Evolutionary conservation across 345 rosid genomes (phyloP).

Genomic region (Gossypium turneri): DNA sequence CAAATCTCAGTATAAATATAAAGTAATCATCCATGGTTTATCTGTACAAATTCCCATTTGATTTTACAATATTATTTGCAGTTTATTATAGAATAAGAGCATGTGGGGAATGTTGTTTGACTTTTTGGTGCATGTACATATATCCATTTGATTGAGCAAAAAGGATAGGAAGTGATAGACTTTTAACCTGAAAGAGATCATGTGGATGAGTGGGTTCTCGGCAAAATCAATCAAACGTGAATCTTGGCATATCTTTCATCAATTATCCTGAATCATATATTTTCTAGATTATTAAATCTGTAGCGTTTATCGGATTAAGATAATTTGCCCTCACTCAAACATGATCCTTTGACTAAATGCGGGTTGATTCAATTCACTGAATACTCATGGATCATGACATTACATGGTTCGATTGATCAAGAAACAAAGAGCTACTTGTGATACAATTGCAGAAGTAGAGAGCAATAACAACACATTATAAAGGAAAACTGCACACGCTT

Average conservation of each 20-base stretch:
- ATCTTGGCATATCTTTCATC: neutral
- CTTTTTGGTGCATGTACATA: too few species aligned
- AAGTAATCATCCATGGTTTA: neutral
- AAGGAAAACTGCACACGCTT: neutral
- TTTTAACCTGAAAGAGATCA: neutral
- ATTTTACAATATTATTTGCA: neutral
- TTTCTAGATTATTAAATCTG: neutral
- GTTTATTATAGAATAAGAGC: neutral
- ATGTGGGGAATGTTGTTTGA: neutral
- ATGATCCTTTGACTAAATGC: neutral
- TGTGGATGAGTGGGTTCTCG: constrained; percentile 9
- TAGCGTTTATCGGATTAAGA: neutral
- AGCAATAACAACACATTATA: constrained; percentile 1
- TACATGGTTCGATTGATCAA: neutral
- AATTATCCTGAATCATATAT: neutral
- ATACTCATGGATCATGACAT: too few species aligned
- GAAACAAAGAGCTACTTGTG: constrained; percentile 17
- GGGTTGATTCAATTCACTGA: too few species aligned
- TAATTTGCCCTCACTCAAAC: neutral
- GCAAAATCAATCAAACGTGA: constrained; percentile 4
- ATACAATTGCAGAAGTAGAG: constrained; percentile 22
- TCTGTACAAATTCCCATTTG: neutral
- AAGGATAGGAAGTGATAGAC: too few species aligned
- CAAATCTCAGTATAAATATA: neutral
- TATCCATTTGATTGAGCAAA: too few species aligned